A percentile compares a stretch with the other conserved stretches of the same genome.
phyloP scores from a whole-genome alignment of 1,139 yeast species.

The Hemisphaericaspora lyxosophila region DNA sequence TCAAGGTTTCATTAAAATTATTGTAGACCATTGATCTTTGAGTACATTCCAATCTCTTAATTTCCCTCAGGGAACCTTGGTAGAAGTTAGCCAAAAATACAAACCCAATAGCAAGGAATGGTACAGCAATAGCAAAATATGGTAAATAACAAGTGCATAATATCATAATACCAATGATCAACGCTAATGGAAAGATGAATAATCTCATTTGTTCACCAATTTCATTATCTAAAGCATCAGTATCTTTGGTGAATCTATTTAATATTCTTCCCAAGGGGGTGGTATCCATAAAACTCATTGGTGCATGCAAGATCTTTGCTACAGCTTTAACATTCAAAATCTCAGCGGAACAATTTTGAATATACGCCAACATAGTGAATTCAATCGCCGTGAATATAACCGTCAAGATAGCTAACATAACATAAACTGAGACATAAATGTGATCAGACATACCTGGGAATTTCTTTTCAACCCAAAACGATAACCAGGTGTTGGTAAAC shows the following conservation, averaged over 20 bases:
- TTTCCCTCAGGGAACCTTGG: constrained; percentile 46
- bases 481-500: constrained; percentile 43
- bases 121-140: constrained; percentile 48
- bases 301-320: constrained; percentile 39
- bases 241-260: constrained; percentile 57
- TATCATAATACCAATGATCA: constrained; percentile 41
- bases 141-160: constrained; percentile 47
- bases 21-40: constrained; percentile 48
- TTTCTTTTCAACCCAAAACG: constrained; percentile 35
- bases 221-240: constrained; percentile 49
- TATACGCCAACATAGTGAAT: constrained; percentile 54
- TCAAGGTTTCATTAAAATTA: constrained; percentile 46
- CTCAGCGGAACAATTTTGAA: constrained; percentile 47
- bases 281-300: constrained; percentile 47
- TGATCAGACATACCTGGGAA: constrained; percentile 23
- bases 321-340: constrained; percentile 39
- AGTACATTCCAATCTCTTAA: constrained; percentile 45
- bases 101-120: constrained; percentile 35
- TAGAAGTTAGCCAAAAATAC: constrained; percentile 38
- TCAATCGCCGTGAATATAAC: constrained; percentile 51
- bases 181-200: constrained; percentile 40
- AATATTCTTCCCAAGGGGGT: constrained; percentile 48
- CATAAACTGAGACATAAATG: constrained; percentile 35
- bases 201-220: constrained; percentile 46
- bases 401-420: constrained; percentile 36